These are phyloP conservation scores for Podospora didyma DNA, from an alignment of 495 filamentous ascomycete genomes.

Conservation along the genomic window DNA sequence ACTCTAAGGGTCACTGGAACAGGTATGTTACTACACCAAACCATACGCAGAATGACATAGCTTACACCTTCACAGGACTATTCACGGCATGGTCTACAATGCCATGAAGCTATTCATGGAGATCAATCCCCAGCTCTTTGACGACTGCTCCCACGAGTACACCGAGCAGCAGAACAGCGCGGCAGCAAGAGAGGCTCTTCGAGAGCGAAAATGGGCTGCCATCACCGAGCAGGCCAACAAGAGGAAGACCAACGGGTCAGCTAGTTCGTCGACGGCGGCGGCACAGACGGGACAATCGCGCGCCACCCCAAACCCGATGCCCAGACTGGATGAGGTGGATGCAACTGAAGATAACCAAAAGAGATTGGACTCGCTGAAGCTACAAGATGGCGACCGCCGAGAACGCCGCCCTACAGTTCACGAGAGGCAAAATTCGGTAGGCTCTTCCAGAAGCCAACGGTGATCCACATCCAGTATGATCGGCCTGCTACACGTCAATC, in stretches of 20 bases:
- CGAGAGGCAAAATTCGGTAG: conserved; percentile 48
- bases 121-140: conserved; percentile 97
- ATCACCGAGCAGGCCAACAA: conserved; percentile 75
- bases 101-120: conserved; percentile 99
- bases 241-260: conserved; percentile 38
- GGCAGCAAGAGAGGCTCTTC: conserved; percentile 67
- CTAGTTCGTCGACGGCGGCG: conserved; percentile 11
- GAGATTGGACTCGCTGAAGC: conserved; percentile 75
- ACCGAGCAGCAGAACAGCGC: conserved; percentile 93
- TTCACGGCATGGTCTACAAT: conserved; percentile 99
- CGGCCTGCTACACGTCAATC: not conserved
- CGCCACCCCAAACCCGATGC: conserved; percentile 23
- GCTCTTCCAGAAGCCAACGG: conserved; percentile 47
- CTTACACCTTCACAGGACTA: conserved; percentile 60
- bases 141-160: conserved; percentile 97
- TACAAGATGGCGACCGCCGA: conserved; percentile 61
- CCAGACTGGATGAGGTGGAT: conserved; percentile 64
- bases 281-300: not conserved
- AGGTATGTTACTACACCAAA: conserved; percentile 52
- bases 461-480: conserved; percentile 17
- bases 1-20: conserved; percentile 99
- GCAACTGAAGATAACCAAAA: conserved; percentile 78
- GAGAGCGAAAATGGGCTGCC: conserved; percentile 82
- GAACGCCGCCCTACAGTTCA: conserved; percentile 41
- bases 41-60: too few species aligned